Base-by-base conservation (phyloP, 805 yeast genomes). In the Lachancea mirantina region DNA sequence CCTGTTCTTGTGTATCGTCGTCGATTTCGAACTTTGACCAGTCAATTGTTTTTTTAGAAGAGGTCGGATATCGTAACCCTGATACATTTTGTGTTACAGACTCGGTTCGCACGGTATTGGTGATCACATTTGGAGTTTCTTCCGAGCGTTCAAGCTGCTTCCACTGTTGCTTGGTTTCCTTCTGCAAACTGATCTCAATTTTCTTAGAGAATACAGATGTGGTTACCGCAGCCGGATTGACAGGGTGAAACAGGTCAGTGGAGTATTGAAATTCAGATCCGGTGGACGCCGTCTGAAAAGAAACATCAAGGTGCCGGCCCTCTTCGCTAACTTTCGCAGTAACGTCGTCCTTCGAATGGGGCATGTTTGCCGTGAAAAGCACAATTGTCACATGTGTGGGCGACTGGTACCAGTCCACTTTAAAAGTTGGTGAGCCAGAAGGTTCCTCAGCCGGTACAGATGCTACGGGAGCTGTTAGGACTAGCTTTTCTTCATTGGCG, bases 371-470 rank as follows among this genome's bases (percentile, higher is more conserved):
- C 29, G 84, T 74, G 49, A 79, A 89, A 5, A 89, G 59, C 2
- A 89, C 74, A 18, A 88, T 63, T 1, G 78, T 76, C 9, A 87
- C 72, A 3, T 55, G 52, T 1, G 61, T 61, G 7, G 61, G 47
- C 10, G 77, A 67, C 55, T 92, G 96, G 59, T 77, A 89, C 76
- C 81, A 82, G 43, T 82, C 88, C n/a, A 62, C 58, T 46, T 68
- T 68, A 23, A 68, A 55, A 4, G 25, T 8, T 7, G 23, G 32
- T 11, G 26, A 22, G 6, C 8, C 30, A n/a, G 14, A 14, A 32
- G 35, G 5, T 2, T 14, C 19, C 17, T 20, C 16, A 6, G 26
- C 10, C 5, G 21, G 11, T n/a, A 22, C 15, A 11, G 10, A 19
- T 4, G 13, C 15, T 14, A 8, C 15, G n/a, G 6, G 4, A 16